A percentile compares a stretch with the other conserved stretches of the same genome.
These are phyloP conservation scores for Spathaspora boniae DNA, from an alignment of 805 yeast genomes.

Conservation along the genomic window DNA sequence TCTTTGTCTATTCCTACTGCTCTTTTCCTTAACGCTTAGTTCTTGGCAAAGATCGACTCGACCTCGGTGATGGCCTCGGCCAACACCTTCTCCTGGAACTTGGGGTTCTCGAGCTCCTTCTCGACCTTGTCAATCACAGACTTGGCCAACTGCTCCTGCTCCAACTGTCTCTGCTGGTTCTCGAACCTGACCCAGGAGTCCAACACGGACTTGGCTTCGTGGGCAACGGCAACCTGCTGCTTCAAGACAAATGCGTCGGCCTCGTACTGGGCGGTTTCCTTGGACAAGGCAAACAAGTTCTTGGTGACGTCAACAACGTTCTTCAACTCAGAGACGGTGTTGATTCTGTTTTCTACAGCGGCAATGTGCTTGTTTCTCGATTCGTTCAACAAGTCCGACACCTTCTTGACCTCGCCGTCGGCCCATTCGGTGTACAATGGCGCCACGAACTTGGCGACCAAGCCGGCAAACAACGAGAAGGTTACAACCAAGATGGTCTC, in stretches of 20 bases:
- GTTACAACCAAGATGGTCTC: slow-evolving; percentile 84
- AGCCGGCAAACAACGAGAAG: slow-evolving; percentile 70
- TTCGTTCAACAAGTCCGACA: slow-evolving; percentile 75
- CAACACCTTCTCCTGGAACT: slow-evolving; percentile 90
- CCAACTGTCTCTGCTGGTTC: slow-evolving; percentile 90
- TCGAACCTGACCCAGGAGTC: slow-evolving; percentile 99
- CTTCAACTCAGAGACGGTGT: slow-evolving; percentile 80
- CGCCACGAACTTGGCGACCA: slow-evolving; percentile 83
- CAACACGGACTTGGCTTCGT: slow-evolving; percentile 90
- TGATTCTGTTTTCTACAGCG: slow-evolving; percentile 92
- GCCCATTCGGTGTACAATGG: slow-evolving; percentile 97
- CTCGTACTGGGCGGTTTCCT: slow-evolving; percentile 95
- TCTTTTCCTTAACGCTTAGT: slow-evolving; percentile 15
- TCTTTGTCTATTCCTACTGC: not conserved
- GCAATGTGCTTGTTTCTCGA: slow-evolving; percentile 88
- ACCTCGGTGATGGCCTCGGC: slow-evolving; percentile 89
- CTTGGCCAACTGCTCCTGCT: slow-evolving; percentile 88
- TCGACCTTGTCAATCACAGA: slow-evolving; percentile 85
- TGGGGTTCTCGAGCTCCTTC: slow-evolving; percentile 77
- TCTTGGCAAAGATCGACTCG: slow-evolving; percentile 73
- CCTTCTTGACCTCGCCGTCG: slow-evolving; percentile 75
- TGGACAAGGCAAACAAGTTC: slow-evolving; percentile 87
- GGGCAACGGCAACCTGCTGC: slow-evolving; percentile 83
- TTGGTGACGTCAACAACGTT: slow-evolving; percentile 91
- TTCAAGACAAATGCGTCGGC: slow-evolving; percentile 90